These are phyloP conservation scores for Termitomyces sp. DNA, from an alignment of 768 basidiomycete species.

Conservation along the genomic window DNA sequence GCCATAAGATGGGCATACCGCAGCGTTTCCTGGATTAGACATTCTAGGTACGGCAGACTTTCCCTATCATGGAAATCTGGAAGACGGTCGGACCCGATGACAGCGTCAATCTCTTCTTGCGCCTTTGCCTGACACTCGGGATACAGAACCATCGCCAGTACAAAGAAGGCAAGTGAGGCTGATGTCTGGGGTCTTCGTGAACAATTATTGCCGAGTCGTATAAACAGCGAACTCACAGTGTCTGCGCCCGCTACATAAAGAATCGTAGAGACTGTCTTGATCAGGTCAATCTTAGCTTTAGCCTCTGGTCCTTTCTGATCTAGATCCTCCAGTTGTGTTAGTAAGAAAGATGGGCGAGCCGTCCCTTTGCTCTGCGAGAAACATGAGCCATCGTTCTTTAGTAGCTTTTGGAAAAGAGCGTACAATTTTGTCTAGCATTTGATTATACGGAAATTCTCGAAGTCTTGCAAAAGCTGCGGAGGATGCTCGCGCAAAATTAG, in stretches of 20 bases:
- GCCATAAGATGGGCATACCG: background rate
- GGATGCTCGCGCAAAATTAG: conserved; percentile 11
- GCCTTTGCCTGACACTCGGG: conserved; percentile 22
- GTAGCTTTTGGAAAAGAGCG: background rate
- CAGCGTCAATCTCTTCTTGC: conserved; percentile 25
- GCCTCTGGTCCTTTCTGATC: background rate
- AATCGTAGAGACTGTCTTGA: conserved; percentile 8
- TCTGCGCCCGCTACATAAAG: conserved; percentile 14
- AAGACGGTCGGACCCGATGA: conserved; percentile 21
- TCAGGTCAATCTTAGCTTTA: background rate
- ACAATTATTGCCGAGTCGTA: too few species aligned
- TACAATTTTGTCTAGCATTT: conserved; percentile 16
- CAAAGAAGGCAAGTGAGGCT: conserved; percentile 19
- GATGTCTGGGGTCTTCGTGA: conserved; percentile 16
- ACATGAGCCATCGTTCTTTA: background rate
- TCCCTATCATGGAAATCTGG: conserved; percentile 20
- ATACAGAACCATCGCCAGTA: conserved; percentile 24
- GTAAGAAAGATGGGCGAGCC: conserved; percentile 13
- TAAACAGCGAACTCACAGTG: conserved; percentile 9
- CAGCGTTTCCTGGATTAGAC: conserved; percentile 13
- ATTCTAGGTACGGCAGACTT: conserved; percentile 20
- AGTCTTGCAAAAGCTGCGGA: conserved; percentile 1
- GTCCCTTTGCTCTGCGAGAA: conserved; percentile 5
- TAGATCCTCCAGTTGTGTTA: conserved; percentile 9
- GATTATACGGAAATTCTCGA: conserved; percentile 16